These are phyloP conservation scores for Elongisporangium senticosum DNA, from an alignment of 352 stramenopile genomes.

Conservation along the genomic window DNA sequence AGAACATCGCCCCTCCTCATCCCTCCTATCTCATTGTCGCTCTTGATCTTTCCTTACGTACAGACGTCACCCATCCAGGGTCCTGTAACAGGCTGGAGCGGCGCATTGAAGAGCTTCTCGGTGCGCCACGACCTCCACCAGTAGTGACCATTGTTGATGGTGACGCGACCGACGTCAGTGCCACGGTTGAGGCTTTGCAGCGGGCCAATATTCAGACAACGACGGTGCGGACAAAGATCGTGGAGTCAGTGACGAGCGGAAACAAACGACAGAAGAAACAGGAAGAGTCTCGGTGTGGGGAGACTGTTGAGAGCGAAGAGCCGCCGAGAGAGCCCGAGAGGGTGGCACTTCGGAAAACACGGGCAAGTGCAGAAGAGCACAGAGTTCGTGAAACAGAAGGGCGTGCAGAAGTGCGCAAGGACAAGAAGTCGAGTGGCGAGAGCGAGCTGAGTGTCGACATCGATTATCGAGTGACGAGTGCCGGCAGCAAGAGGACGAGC, in stretches of 20 bases:
- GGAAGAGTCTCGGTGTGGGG: not conserved
- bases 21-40: no score
- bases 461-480: no score
- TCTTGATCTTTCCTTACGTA: no score
- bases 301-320: not conserved
- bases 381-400: no score
- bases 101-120: not conserved
- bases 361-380: not conserved
- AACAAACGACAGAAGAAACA: not conserved
- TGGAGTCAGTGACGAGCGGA: not conserved
- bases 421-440: no score
- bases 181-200: not conserved
- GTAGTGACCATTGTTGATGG: not conserved
- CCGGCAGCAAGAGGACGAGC: no score
- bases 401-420: no score
- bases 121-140: not conserved
- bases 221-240: not conserved
- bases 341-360: no score
- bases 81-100: conserved; percentile 10
- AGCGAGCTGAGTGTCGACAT: no score
- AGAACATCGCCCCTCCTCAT: no score
- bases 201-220: not conserved
- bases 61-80: no score
- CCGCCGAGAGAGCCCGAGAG: no score
- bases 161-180: not conserved